Percentiles rank a stretch among this genome's conserved stretches.
phyloP scores from a whole-genome alignment of 116 monocot species.

The Zostera marina region DNA sequence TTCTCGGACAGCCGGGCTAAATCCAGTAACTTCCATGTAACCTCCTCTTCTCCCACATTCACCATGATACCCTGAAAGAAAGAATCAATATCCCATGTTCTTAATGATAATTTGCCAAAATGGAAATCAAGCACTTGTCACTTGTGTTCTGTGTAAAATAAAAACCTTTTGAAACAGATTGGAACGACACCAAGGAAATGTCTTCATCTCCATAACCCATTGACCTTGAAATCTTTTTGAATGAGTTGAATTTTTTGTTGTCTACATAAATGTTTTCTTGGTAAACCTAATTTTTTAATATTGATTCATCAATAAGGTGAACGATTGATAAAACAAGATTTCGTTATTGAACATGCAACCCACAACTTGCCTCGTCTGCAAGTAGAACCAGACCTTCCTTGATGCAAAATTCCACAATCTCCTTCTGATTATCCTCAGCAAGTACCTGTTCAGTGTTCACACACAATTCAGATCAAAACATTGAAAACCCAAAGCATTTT shows the following conservation, averaged over 20 bases:
- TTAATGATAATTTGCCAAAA: background rate
- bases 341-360: background rate
- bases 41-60: slow-evolving; percentile 97
- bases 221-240: slow-evolving; percentile 83
- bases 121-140: background rate
- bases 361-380: slow-evolving; percentile 63
- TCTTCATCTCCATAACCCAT: slow-evolving; percentile 71
- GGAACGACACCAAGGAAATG: slow-evolving; percentile 65
- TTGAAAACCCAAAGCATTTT: too few species aligned
- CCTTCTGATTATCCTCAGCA: slow-evolving; percentile 66
- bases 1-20: slow-evolving; percentile 58
- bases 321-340: background rate
- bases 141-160: background rate
- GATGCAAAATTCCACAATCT: slow-evolving; percentile 88
- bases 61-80: slow-evolving; percentile 61
- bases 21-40: slow-evolving; percentile 94
- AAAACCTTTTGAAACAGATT: slow-evolving; percentile 89
- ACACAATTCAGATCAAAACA: background rate
- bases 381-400: slow-evolving; percentile 84
- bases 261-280: slow-evolving; percentile 90
- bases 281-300: slow-evolving; percentile 36
- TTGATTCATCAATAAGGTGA: background rate
- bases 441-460: slow-evolving; percentile 47
- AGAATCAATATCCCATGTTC: background rate
- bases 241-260: slow-evolving; percentile 76